Evolutionary conservation across 148 eudicot species (phyloP), one percentile per base, ranked within the genome.

Genomic region (Nepenthes gracilis): DNA sequence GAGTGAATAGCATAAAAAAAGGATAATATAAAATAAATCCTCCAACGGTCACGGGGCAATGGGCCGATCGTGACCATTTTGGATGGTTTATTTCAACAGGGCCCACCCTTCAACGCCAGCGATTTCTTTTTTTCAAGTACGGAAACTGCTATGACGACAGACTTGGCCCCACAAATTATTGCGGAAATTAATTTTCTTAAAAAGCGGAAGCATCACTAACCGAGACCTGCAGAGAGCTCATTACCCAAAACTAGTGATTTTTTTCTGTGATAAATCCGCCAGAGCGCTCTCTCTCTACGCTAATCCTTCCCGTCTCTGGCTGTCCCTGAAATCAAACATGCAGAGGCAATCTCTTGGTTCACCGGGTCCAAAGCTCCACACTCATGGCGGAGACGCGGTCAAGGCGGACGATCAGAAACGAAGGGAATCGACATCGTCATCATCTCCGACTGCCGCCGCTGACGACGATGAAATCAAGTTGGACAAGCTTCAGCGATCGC

Each of bases 271-370:
- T 40, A 40, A 40, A 40, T 40, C 45, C 45, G 6, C 45, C 45
- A 40, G 8, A 8, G 4, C 45, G 4, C 45, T 40, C 45, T 40
- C 45, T 8, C 45, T 40, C 53, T 12, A n/a, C 11, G 0, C 2
- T 11, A 6, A 49, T 23, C 1, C 45, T 43, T 34, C 49, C 61
- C 38, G 40, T 38, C 43, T 55, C 74, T 62, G 57, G 35, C 52
- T 5, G 54, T 58, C 73, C 43, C 64, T 40, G 56, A 43, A 55
- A 51, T 47, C 45, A 47, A 75, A 66, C 74, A 83, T 83, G 88
- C 88, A 83, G 52, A 67, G 88, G 38, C 88, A 83, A 64, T 80
- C 88, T n/a, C 65, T 83, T 1, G 88, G 88, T 12, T 83, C 88
- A 12, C 83, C 85, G 9, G 60, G 64, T 47, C 59, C 80, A 11